Percentiles rank a stretch among this genome's conserved stretches.
Conservation (phyloP, 208 protist species). For the Leishmania braziliensis region DNA sequence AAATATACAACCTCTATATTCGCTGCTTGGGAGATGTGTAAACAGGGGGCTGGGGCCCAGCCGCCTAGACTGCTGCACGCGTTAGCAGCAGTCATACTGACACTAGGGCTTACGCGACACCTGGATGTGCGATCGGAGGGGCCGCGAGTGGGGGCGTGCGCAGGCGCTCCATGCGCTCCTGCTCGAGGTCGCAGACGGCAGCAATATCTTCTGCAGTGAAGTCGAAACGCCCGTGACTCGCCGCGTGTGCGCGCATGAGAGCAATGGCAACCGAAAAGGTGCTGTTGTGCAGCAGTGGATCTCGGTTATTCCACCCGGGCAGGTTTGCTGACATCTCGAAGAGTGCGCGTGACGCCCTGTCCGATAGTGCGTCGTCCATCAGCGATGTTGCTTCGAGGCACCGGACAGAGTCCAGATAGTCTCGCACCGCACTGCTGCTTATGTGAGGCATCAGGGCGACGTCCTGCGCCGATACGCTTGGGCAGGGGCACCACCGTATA, state of each 20-base stretch:
- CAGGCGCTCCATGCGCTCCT: conserved; percentile 36
- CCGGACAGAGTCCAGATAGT: conserved; percentile 51
- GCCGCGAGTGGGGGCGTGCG: background rate
- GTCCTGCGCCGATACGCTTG: background rate
- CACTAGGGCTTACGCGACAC: background rate
- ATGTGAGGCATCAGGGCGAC: background rate
- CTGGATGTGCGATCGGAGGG: background rate
- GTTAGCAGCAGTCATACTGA: background rate
- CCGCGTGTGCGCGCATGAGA: conserved; percentile 64
- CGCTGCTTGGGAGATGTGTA: background rate
- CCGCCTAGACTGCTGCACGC: background rate
- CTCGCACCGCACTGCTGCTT: conserved; percentile 28
- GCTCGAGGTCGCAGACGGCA: conserved; percentile 50
- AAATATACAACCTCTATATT: background rate
- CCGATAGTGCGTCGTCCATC: conserved; percentile 21
- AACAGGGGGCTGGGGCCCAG: no score
- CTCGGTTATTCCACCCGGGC: conserved; percentile 72
- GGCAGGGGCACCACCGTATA: conserved; percentile 18
- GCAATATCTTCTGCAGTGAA: conserved; percentile 56
- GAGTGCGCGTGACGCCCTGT: conserved; percentile 43
- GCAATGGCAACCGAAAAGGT: conserved; percentile 71
- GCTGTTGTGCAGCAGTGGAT: conserved; percentile 87
- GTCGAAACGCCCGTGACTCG: conserved; percentile 47
- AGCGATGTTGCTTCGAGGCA: conserved; percentile 18
- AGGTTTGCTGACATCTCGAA: conserved; percentile 37